Evolutionary conservation across 306 rosid genomes (phyloP), one percentile per base, ranked within the genome.

Genomic region (Medicago ruthenica): DNA sequence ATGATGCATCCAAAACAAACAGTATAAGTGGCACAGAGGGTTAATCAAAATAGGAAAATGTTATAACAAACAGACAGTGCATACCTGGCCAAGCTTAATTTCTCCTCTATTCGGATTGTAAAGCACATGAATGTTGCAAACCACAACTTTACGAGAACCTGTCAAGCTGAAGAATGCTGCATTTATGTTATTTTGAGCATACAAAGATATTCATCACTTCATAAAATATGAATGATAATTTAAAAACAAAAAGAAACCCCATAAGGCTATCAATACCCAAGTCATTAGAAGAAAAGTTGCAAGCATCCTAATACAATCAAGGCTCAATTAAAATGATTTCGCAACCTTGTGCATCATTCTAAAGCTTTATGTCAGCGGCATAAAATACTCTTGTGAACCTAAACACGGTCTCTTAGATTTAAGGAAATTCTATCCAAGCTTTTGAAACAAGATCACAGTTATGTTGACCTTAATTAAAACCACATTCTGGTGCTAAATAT

Each of bases 51-150:
- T 36, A 50, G 9, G 37, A 63, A 61, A 44, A 62, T n/a, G 7
- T 16, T 53, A 75, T 36, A 44, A 48, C 60, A 53, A 59, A 57
- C 80, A 71, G 73, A 65, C 55, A 79, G 71, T 44, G 70, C 80
- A 47, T 81, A 90, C 98, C 99, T 95, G 97, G 47, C 96, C 99
- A 86, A 95, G 96, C 86, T 95, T 95, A 73, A 95, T 89, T 50
- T 95, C 99, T 79, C 99, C 99, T 75, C 97, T 86, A 5, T 71
- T 90, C 57, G 97, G 97, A 81, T 95, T 95, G 90, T 78, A 95
- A 78, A 95, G 97, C 65, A 95, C 96, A 68, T 95, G 99, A 74
- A 87, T 86, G 83, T 95, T 92, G 75, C 99, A 92, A 80, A 92
- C 47, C 12, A 95, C 93, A 55, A 95, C 91, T 82, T 86, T 90